Conservation (phyloP, 768 basidiomycete genomes). For the Gloeopeniophorella convolvens region DNA sequence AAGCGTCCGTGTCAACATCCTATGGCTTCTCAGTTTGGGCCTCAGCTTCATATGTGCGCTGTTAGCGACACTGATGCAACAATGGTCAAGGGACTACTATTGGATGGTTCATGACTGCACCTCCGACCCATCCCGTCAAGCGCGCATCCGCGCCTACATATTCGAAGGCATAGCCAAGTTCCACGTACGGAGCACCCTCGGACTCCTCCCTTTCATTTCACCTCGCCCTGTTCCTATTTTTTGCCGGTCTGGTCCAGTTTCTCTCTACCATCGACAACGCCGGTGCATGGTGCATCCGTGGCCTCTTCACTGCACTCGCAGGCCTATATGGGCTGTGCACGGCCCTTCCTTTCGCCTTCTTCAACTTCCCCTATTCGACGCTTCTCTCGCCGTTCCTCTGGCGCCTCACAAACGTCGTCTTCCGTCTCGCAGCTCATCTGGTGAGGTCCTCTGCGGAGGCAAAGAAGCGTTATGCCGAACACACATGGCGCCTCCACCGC, state of each 20-base stretch:
- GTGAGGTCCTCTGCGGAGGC: no score
- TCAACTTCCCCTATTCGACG: constrained; percentile 13
- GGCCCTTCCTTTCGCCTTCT: constrained; percentile 6
- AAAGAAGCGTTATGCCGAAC: no score
- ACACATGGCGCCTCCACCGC: no score
- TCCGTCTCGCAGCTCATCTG: no score
- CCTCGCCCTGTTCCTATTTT: constrained; percentile 10
- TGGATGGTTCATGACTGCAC: constrained; percentile 6
- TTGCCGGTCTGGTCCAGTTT: constrained; percentile 8
- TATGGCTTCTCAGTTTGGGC: constrained; percentile 19
- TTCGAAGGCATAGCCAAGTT: constrained; percentile 10
- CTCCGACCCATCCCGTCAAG: constrained; percentile 5
- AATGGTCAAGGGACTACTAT: constrained; percentile 18
- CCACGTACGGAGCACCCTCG: not conserved
- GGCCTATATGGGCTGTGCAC: constrained; percentile 7
- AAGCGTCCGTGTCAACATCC: constrained; percentile 10
- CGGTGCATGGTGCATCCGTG: constrained; percentile 2
- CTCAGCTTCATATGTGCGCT: constrained; percentile 16
- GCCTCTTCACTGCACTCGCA: not conserved
- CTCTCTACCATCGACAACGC: not conserved
- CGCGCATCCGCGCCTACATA: constrained; percentile 14
- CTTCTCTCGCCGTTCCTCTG: constrained; percentile 10
- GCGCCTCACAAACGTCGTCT: no score
- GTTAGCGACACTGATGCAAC: constrained; percentile 15
- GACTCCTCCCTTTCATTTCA: constrained; percentile 1